Conservation (phyloP, 345 rosid species). For the Sonneratia alba region DNA sequence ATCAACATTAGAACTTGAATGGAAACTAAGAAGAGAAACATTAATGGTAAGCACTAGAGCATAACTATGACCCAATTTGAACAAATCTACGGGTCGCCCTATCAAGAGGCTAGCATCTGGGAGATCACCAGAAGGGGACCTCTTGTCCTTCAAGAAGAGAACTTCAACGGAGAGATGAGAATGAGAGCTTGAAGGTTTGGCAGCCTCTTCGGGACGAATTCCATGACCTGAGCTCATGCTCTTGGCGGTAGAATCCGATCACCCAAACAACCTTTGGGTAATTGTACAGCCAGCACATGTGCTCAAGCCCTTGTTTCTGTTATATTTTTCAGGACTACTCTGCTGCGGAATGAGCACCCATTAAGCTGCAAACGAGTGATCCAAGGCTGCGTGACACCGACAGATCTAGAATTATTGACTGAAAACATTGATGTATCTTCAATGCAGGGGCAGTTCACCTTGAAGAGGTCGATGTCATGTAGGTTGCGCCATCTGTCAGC, state of each 20-base stretch:
- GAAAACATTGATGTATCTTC: not conserved
- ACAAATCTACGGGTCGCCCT: not conserved
- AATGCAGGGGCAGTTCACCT: not conserved
- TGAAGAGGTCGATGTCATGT: not conserved
- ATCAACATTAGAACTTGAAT: no score
- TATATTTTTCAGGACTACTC: not conserved
- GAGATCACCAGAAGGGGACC: not conserved
- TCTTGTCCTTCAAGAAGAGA: not conserved
- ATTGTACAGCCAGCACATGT: not conserved
- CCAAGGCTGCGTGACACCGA: not conserved
- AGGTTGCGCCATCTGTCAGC: not conserved
- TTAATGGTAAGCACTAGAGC: not conserved
- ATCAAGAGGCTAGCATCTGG: not conserved
- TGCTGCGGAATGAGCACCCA: not conserved
- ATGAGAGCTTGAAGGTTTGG: not conserved
- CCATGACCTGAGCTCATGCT: not conserved
- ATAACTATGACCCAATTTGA: no score
- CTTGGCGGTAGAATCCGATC: not conserved
- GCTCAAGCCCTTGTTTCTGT: not conserved
- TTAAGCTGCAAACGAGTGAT: not conserved
- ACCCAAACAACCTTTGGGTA: not conserved
- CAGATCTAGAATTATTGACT: not conserved
- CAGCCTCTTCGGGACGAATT: not conserved
- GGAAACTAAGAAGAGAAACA: no score
- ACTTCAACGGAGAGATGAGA: not conserved